These are phyloP conservation scores for Hypoxylon sp. DNA, from an alignment of 2,329 filamentous ascomycete genomes.

Conservation along the genomic window DNA sequence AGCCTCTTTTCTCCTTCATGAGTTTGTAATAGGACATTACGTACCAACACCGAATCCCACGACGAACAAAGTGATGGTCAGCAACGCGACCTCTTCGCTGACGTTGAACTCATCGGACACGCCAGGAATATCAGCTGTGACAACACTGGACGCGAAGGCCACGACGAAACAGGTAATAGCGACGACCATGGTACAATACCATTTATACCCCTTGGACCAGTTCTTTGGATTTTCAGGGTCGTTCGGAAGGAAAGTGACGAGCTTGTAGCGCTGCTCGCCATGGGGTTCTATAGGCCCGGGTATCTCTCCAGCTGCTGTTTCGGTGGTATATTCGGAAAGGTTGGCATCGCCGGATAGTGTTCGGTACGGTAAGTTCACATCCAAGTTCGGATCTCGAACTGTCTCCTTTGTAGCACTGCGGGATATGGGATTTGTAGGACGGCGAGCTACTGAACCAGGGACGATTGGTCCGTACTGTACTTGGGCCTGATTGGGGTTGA, in stretches of 20 bases:
- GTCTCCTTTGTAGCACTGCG: slow-evolving; percentile 53
- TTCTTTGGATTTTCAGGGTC: slow-evolving; percentile 88
- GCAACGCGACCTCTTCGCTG: slow-evolving; percentile 77
- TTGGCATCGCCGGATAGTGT: slow-evolving; percentile 72
- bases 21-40: slow-evolving; percentile 37
- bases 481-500: slow-evolving; percentile 1
- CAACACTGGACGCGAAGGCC: slow-evolving; percentile 77
- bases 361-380: slow-evolving; percentile 73
- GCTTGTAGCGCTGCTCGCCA: slow-evolving; percentile 57
- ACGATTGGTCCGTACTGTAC: slow-evolving; percentile 30
- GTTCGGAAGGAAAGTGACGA: slow-evolving; percentile 77
- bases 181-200: slow-evolving; percentile 89
- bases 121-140: slow-evolving; percentile 80
- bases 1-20: not conserved
- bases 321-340: slow-evolving; percentile 75
- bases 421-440: slow-evolving; percentile 27
- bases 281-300: slow-evolving; percentile 57
- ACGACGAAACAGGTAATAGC: slow-evolving; percentile 81
- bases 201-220: slow-evolving; percentile 82
- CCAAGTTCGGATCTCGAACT: slow-evolving; percentile 57
- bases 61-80: slow-evolving; percentile 82
- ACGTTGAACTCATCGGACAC: slow-evolving; percentile 74
- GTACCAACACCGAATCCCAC: slow-evolving; percentile 82
- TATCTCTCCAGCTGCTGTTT: slow-evolving; percentile 73
- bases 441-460: slow-evolving; percentile 25